These are phyloP conservation scores for Tarenaya hassleriana DNA, from an alignment of 345 rosid species.

Conservation along the genomic window DNA sequence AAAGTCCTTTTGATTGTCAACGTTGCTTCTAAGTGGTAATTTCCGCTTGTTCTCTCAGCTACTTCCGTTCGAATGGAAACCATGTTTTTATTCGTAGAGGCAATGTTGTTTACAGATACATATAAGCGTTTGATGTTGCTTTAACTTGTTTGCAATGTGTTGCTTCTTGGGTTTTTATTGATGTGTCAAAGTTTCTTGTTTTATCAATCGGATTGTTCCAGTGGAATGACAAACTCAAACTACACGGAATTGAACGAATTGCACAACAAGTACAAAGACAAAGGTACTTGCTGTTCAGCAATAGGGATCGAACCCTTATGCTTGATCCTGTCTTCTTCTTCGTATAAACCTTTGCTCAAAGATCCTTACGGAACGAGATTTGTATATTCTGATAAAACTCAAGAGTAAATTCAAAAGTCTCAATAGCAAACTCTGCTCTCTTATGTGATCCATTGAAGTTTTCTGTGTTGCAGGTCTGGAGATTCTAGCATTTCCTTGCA, in stretches of 20 bases:
- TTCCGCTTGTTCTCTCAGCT: not conserved
- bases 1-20: conserved; percentile 89
- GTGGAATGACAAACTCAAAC: conserved; percentile 88
- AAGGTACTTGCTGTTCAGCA: conserved; percentile 37
- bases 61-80: not conserved
- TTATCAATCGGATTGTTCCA: conserved; percentile 22
- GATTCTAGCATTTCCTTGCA: conserved; percentile 87
- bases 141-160: not conserved
- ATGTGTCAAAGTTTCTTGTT: not conserved
- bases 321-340: not conserved
- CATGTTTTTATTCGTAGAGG: not conserved
- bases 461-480: conserved; percentile 48
- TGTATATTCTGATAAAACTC: too few relatives aligned
- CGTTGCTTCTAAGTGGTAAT: conserved; percentile 93
- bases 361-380: too few relatives aligned
- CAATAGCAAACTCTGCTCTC: not conserved
- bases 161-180: not conserved
- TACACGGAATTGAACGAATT: conserved; percentile 67
- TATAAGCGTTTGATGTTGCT: not conserved
- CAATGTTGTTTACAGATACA: too few relatives aligned
- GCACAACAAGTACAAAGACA: conserved; percentile 66
- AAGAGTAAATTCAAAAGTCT: not conserved
- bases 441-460: not conserved
- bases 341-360: not conserved
- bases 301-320: not conserved